These are phyloP conservation scores for Termitomyces sp. DNA, from an alignment of 768 basidiomycete species.

Conservation along the genomic window DNA sequence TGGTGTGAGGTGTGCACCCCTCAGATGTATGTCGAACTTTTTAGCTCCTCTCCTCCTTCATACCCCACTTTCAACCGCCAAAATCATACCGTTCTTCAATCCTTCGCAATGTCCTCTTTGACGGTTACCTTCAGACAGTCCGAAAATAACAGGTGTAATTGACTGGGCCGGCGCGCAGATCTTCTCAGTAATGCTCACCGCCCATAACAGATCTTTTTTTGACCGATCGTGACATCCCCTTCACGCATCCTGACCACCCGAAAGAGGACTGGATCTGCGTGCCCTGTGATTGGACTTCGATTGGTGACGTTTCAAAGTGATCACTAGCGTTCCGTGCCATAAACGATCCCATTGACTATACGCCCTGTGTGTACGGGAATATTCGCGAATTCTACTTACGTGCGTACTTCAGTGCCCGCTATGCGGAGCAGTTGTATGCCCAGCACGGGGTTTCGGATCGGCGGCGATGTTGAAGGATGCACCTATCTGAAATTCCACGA, in stretches of 20 bases:
- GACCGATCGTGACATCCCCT: background rate
- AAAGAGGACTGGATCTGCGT: background rate
- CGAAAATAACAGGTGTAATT: background rate
- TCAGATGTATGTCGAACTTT: background rate
- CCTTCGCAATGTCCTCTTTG: background rate
- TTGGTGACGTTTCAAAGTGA: background rate
- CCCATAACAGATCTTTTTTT: background rate
- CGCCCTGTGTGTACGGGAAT: background rate
- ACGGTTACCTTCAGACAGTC: background rate
- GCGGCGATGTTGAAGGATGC: background rate
- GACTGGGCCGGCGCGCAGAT: background rate
- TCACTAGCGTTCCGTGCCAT: background rate
- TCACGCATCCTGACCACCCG: background rate
- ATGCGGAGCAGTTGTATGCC: background rate
- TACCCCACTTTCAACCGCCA: background rate
- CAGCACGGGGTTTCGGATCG: background rate
- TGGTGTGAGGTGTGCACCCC: background rate
- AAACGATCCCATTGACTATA: background rate
- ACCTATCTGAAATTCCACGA: background rate
- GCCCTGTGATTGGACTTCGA: background rate
- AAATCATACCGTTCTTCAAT: background rate
- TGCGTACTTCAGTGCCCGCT: background rate
- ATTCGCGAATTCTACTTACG: background rate
- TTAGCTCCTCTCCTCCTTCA: background rate
- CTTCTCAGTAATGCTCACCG: background rate